phyloP scores from a whole-genome alignment of 116 monocot species.

The Papilionanthe hybrid region DNA sequence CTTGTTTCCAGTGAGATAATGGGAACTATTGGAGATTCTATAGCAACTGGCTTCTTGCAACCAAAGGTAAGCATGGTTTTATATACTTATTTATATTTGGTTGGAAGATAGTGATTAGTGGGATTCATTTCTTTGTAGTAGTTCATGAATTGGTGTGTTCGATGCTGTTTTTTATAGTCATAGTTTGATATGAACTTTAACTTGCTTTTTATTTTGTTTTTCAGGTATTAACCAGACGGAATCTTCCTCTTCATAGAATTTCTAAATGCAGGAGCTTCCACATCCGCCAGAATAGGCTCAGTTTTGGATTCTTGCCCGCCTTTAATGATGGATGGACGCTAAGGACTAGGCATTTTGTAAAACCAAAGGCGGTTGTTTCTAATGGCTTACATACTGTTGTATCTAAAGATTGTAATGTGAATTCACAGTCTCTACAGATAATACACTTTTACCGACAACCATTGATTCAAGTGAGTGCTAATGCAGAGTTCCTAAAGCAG shows the following conservation, averaged over 20 bases:
- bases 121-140: neutral
- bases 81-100: neutral
- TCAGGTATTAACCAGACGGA: neutral
- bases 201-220: neutral
- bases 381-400: constrained; percentile 18
- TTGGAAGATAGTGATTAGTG: neutral
- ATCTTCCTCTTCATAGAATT: neutral
- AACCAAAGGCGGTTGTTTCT: constrained; percentile 34
- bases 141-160: neutral
- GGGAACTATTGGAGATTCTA: constrained; percentile 2
- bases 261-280: neutral
- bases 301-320: neutral
- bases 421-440: constrained; percentile 16
- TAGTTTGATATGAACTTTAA: neutral
- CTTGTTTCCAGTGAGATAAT: constrained; percentile 7
- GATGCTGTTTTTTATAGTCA: neutral
- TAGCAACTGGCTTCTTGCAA: neutral
- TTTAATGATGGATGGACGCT: neutral
- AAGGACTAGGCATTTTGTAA: neutral
- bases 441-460: constrained; percentile 78
- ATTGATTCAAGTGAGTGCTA: constrained; percentile 57
- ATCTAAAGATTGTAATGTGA: constrained; percentile 11
- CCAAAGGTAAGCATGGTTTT: neutral
- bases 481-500: constrained; percentile 55
- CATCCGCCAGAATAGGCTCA: neutral